phyloP scores from a whole-genome alignment of 108 stramenopile species.

The Fragilariopsis cylindrus region DNA sequence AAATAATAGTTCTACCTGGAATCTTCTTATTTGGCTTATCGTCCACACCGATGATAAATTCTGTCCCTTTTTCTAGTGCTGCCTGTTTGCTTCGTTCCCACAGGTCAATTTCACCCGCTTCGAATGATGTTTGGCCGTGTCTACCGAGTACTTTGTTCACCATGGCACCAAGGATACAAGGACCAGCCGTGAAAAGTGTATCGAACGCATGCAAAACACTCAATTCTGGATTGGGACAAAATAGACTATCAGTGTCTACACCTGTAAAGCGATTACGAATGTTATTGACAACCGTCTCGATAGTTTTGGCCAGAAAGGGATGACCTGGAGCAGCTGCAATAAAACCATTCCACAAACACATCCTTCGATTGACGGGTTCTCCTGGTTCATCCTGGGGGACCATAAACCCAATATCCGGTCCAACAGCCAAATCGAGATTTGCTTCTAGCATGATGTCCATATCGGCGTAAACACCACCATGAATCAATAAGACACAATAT shows the following conservation, averaged over 20 bases:
- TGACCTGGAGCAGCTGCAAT: constrained; percentile 77
- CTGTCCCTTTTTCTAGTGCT: constrained; percentile 35
- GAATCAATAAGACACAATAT: constrained; percentile 79
- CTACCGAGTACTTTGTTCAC: constrained; percentile 78
- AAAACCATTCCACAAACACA: constrained; percentile 90
- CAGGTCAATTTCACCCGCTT: constrained; percentile 65
- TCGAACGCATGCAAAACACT: constrained; percentile 73
- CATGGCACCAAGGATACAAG: constrained; percentile 74
- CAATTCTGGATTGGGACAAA: constrained; percentile 73
- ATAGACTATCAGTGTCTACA: constrained; percentile 70
- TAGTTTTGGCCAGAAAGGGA: constrained; percentile 74
- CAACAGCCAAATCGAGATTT: constrained; percentile 73
- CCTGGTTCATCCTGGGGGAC: constrained; percentile 80
- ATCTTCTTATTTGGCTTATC: constrained; percentile 38
- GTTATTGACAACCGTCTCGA: constrained; percentile 86
- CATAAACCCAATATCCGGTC: constrained; percentile 78
- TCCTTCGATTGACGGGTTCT: constrained; percentile 46
- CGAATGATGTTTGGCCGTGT: constrained; percentile 68
- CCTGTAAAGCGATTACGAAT: constrained; percentile 80
- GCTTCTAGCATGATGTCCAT: constrained; percentile 85
- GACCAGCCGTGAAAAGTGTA: constrained; percentile 79
- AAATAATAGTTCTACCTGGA: constrained; percentile 74
- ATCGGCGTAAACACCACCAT: constrained; percentile 85
- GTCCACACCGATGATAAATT: constrained; percentile 32
- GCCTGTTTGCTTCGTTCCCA: constrained; percentile 41